phyloP scores from a whole-genome alignment of 129 eudicot genomes.

The Flaveria bidentis region DNA sequence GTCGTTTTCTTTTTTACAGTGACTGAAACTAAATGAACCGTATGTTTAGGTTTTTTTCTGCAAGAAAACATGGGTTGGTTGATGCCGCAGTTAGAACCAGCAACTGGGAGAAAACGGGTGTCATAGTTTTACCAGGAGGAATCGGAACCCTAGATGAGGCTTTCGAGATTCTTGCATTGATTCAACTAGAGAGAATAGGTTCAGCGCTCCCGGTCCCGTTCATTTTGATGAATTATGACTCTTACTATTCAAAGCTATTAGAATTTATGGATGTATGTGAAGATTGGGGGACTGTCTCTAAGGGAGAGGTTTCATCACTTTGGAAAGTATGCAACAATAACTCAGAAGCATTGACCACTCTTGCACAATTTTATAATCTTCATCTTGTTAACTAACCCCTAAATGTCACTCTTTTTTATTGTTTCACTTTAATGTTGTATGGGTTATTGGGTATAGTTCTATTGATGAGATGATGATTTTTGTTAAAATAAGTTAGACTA shows the following conservation, averaged over 20 bases:
- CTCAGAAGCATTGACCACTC: slow-evolving; percentile 61
- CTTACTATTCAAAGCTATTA: slow-evolving; percentile 73
- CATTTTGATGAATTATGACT: slow-evolving; percentile 81
- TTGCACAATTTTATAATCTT: slow-evolving; percentile 57
- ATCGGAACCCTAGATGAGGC: slow-evolving; percentile 89
- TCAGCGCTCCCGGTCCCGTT: slow-evolving; percentile 73
- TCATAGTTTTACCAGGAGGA: slow-evolving; percentile 90
- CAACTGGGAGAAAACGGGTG: slow-evolving; percentile 66
- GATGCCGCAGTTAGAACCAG: slow-evolving; percentile 79
- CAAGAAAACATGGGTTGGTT: slow-evolving; percentile 93
- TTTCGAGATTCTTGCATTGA: slow-evolving; percentile 82
- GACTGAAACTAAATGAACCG: background rate
- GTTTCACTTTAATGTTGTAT: background rate
- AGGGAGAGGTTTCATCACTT: slow-evolving; percentile 76
- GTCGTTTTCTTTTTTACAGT: background rate
- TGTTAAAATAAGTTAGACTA: background rate
- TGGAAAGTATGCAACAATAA: slow-evolving; percentile 77
- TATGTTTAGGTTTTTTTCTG: slow-evolving; percentile 78
- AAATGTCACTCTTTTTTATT: background rate
- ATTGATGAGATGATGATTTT: background rate
- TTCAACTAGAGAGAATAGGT: slow-evolving; percentile 83
- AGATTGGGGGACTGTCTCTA: slow-evolving; percentile 63
- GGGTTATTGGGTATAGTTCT: background rate
- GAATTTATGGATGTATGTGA: slow-evolving; percentile 74
- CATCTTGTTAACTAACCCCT: slow-evolving; percentile 23